Conservation (phyloP, 75 land plant genomes). For the Sequoiadendron giganteum region DNA sequence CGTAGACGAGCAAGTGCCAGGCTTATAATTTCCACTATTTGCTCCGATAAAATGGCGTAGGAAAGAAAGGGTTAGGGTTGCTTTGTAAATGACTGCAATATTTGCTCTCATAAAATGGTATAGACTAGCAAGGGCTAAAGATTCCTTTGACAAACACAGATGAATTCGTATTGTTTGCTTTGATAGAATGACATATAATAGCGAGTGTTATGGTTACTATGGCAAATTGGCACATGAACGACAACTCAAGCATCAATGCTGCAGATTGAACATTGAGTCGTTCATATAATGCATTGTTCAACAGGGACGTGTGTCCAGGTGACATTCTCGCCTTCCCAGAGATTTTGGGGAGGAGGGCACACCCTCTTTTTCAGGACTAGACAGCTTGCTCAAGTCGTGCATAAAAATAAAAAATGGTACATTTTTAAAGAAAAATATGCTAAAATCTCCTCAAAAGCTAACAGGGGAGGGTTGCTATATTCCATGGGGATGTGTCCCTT, state of each 20-base stretch:
- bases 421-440: too few relatives aligned
- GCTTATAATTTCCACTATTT: not conserved
- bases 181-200: not conserved
- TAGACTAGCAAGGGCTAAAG: not conserved
- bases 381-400: too few relatives aligned
- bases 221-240: not conserved
- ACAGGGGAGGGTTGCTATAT: too few relatives aligned
- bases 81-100: not conserved
- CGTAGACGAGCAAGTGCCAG: too few relatives aligned
- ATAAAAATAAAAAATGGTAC: too few relatives aligned
- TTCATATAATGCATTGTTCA: not conserved
- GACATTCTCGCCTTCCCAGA: too few relatives aligned
- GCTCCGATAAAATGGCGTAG: not conserved
- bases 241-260: not conserved
- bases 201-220: not conserved
- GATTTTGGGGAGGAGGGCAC: too few relatives aligned
- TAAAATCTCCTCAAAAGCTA: too few relatives aligned
- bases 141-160: not conserved
- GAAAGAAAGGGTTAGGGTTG: not conserved
- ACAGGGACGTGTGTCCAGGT: too few relatives aligned
- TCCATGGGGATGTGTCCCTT: too few relatives aligned
- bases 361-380: too few relatives aligned
- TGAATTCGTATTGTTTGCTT: not conserved
- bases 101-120: not conserved
- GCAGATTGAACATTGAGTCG: not conserved